Conservation (phyloP, 2,329 filamentous ascomycete genomes). For the Fusarium sp. region DNA sequence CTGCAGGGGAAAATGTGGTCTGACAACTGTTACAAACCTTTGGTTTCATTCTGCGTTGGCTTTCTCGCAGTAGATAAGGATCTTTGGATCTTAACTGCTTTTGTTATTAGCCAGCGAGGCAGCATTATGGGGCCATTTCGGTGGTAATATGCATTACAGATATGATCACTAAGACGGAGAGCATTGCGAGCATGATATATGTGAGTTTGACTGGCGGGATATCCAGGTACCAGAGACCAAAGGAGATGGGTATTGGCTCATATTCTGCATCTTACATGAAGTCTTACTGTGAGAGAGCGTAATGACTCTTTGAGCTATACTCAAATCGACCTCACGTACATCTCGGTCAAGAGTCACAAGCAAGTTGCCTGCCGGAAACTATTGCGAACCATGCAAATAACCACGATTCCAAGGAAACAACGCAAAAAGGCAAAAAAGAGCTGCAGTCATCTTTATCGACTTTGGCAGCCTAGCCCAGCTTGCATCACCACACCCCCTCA, state of each 20-base stretch:
- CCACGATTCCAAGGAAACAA: constrained; percentile 8
- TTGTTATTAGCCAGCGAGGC: too few species aligned
- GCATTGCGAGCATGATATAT: not conserved
- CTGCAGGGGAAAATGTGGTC: not conserved
- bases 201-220: not conserved
- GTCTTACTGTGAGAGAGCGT: not conserved
- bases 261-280: not conserved
- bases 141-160: not conserved
- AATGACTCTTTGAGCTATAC: not conserved
- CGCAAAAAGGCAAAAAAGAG: constrained; percentile 27
- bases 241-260: not conserved
- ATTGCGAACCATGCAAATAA: constrained; percentile 32
- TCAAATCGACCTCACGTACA: not conserved
- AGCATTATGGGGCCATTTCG: not conserved
- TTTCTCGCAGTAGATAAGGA: not conserved
- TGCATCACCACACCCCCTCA: constrained; percentile 43
- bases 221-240: not conserved
- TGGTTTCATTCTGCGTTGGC: not conserved
- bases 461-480: constrained; percentile 40
- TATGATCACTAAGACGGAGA: constrained; percentile 6
- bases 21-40: not conserved
- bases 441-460: constrained; percentile 36
- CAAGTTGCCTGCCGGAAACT: not conserved
- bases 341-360: not conserved
- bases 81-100: not conserved